Conservation (phyloP, 2,329 filamentous ascomycete species). For the Monilinia vaccinii-corymbosi region DNA sequence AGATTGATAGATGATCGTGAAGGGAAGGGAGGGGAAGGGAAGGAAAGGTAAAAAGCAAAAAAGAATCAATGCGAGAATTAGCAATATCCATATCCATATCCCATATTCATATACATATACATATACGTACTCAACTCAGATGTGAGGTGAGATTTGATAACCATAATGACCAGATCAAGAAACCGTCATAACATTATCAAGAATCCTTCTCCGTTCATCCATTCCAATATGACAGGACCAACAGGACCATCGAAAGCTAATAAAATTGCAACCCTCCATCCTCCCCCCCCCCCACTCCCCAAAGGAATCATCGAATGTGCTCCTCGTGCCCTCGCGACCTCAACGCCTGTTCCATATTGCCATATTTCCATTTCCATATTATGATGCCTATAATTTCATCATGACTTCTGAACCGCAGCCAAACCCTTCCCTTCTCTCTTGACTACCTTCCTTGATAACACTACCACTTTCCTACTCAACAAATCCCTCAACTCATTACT, state of each 20-base stretch:
- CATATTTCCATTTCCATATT: neutral
- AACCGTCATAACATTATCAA: neutral
- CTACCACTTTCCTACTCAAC: constrained; percentile 47
- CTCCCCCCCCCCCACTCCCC: too few relatives aligned
- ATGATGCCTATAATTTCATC: too few relatives aligned
- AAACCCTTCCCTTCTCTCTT: constrained; percentile 28
- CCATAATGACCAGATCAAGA: too few relatives aligned
- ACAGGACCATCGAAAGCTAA: too few relatives aligned
- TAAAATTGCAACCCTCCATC: neutral
- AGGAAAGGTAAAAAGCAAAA: too few relatives aligned
- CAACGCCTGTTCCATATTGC: neutral
- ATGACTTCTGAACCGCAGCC: neutral
- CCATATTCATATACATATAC: too few relatives aligned
- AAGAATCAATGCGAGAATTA: neutral
- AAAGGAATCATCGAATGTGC: neutral
- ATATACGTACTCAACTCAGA: neutral
- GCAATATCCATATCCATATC: neutral
- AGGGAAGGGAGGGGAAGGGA: neutral
- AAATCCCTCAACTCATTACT: constrained; percentile 53
- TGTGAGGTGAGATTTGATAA: neutral
- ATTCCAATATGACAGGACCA: neutral
- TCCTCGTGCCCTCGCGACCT: neutral
- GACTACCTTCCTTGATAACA: constrained; percentile 28
- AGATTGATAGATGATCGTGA: too few relatives aligned
- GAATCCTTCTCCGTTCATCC: neutral